Evolutionary conservation across 2,329 filamentous ascomycete genomes (phyloP).

Genomic region (Myriangium duriaei): DNA sequence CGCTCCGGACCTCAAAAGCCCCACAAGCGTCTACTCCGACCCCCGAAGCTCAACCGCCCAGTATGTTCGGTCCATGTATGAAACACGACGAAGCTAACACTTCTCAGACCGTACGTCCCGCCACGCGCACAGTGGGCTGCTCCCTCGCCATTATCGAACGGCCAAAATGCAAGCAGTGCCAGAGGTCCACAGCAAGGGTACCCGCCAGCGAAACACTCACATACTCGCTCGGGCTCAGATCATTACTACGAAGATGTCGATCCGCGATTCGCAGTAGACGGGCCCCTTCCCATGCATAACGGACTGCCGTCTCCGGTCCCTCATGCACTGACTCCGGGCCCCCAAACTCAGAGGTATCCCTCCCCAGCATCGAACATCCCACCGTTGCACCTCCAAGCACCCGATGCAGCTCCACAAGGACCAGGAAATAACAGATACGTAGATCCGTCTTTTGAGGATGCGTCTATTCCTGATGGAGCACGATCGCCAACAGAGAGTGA

Average conservation of each 20-base stretch:
- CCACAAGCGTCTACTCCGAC: constrained; percentile 59
- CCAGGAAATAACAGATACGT: constrained; percentile 44
- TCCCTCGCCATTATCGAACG: constrained; percentile 11
- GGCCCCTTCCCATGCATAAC: constrained; percentile 12
- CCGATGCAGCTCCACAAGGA: constrained; percentile 16
- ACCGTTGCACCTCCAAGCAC: constrained; percentile 10
- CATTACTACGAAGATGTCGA: constrained; percentile 90
- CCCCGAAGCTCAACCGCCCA: constrained; percentile 42
- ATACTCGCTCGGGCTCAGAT: constrained; percentile 28
- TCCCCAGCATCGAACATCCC: constrained; percentile 4
- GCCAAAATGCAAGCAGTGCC: constrained; percentile 2
- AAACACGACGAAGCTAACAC: background rate
- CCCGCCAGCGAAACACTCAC: constrained; percentile 2
- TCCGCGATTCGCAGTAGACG: constrained; percentile 60
- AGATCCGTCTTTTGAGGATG: constrained; percentile 33
- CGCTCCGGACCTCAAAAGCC: constrained; percentile 51
- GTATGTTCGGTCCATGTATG: constrained; percentile 20
- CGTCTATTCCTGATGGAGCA: constrained; percentile 49
- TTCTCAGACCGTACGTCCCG: constrained; percentile 30
- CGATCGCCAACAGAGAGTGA: constrained; percentile 65
- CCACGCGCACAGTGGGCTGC: constrained; percentile 33
- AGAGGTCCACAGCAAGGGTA: constrained; percentile 7
- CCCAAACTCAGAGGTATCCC: constrained; percentile 5
- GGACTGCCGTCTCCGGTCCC: constrained; percentile 13
- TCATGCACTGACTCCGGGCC: constrained; percentile 15